Base-by-base conservation (phyloP, 106 monocot genomes). In the Agapanthus africanus region DNA sequence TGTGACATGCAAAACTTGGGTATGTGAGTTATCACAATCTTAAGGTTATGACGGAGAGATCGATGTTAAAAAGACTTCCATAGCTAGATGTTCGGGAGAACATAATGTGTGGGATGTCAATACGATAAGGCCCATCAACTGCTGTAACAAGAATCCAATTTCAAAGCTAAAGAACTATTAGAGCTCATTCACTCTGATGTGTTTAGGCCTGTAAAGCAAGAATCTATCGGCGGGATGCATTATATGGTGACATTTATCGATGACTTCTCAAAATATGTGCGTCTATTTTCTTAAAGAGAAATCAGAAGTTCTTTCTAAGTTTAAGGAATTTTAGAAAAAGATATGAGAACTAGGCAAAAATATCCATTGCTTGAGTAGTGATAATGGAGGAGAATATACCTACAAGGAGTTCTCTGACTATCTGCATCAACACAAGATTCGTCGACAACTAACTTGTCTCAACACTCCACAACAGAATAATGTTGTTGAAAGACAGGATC, bases 191-290 rank as follows among this genome's bases (percentile, higher is more conserved):
- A 54, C 23, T 54, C 21, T 23, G 54, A 54, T 23, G 21, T 54
- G 6, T 54, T 54, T 23, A 0, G 54, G 18, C 14, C 21, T 15
- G 54, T 54, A 15, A 54, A 54, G 54, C 54, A 54, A 54, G 13
- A 6, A 54, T 22, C 54, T 6, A 54, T 54, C 18, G 7, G 23
- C 6, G 54, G 54, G 16, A 6, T 63, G 5, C 10, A 21, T 10
- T 65, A 38, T 11, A 65, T 65, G 65, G 39, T 65, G 9, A 65
- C 23, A 2, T 65, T 40, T n/a, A 38, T 65, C 21, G 34, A 61
- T 19, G 9, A 61, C 34, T 61, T 61, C 61, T 61, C 65, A 10
- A 37, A 6, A 1, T 65, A 65, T 33, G 4, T 65, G 23, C 37
- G 39, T 65, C 7, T 54, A 54, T n/a, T n/a, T n/a, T n/a, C n/a